Base-by-base conservation (phyloP, 257 asterid species). In the Ballota nigra region DNA sequence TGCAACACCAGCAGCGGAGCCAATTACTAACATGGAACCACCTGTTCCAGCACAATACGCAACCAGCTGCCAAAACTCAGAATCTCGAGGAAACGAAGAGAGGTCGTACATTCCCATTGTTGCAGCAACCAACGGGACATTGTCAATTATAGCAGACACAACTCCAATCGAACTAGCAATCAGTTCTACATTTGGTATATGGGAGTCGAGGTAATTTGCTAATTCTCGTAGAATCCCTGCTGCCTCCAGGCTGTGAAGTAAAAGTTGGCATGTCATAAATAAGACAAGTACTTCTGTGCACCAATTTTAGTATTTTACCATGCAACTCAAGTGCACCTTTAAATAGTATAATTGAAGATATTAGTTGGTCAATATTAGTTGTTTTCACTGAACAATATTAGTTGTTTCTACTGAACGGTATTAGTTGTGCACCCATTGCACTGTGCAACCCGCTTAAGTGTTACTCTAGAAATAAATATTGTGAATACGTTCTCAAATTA, bases 1-100 rank as follows among this genome's bases (percentile, higher is more conserved):
- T 6, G 99, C 99, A 47, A 92, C 98, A 43, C 98, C 99, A 61
- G 99, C 98, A 76, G 98, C 98, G 2, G 99, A 95, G 62, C 99
- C 97, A 3, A 92, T 92, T 28, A 95, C 83, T 49, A 95, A 73
- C 96, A 95, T 92, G 83, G 98, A 95, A 51, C 99, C 99, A 43
- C 99, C 96, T 4, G 99, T 95, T 31, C 99, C 99, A 11, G 97
- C 99, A 74, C 98, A 95, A 71, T 71, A 95, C 33, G 99, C 96
- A 11, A 92, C 85, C 49, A 95, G 85, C 79, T 95, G 98, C 99
- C 98, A 95, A 77, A 95, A 95, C 83, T 95, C 97, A 0, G 97
- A 88, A 84, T 95, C 98, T 73, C 29, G 83, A 66, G 98, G 98
- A 63, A 89, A 89, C 16, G 95, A 78, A 52, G 96, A 64, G 31